Base-by-base conservation (phyloP, 257 asterid species). In the Solanum okadae region DNA sequence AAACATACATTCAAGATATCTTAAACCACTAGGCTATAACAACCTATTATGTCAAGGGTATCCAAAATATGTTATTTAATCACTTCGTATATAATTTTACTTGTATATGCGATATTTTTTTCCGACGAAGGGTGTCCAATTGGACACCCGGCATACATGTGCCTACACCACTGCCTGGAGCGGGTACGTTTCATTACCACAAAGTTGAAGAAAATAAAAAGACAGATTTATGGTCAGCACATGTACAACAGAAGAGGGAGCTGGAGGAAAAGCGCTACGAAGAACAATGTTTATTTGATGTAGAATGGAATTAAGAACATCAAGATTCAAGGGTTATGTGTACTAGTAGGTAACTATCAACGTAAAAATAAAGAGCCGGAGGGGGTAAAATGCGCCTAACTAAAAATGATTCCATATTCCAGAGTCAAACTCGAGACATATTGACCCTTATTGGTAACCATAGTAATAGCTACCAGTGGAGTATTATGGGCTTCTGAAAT, bases 401-500 rank as follows among this genome's bases (percentile, higher is more conserved):
- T 25, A 67, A 5, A 67, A 3, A 12, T 1, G 0, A 31, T 8
- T 14, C 29, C 0, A 8, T 31, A 16, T 1, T 31, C 0, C 0
- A 33, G 6, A 7, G 1, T 70, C 1, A 0, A 70, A 70, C 23
- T 0, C 38, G n/a, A 14, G 3, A 25, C 5, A 11, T 67, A 4
- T 22, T 2, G 14, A 3, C 7, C 29, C 3, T 65, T 4, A 25
- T 67, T 1, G 35, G 20, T 27, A 27, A 25, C 75, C 7, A 67
- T 13, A 11, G 75, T 29, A 71, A 10, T 33, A 33, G 42, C 25
- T 33, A 4, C 4, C 20, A 2, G 4, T 73, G 18, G 49, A 20
- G 10, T 35, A 73, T 72, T 72, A 73, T 73, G 5, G 33, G 42
- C 52, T 75, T 75, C 10, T 75, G 83, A 35, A 5, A 11, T 75